Base-by-base conservation (phyloP, 2,329 filamentous ascomycete genomes). In the Epichloe uncinata region DNA sequence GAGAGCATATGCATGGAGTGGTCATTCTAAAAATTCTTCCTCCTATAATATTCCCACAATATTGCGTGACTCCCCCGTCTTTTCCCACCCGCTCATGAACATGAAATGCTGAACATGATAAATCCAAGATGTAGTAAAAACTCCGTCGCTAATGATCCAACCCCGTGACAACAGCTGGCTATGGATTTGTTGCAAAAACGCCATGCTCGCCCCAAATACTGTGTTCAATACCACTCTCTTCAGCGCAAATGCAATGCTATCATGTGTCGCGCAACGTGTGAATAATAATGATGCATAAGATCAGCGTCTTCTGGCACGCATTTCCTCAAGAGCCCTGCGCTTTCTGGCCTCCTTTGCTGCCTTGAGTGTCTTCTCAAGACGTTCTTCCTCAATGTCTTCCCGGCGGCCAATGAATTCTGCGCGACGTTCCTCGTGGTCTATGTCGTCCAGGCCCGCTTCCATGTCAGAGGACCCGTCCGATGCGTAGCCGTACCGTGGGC, bases 371-470 rank as follows among this genome's bases (percentile, higher is more conserved):
- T 72, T 75, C 63, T 85, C 83, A 41, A 84, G 73, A 3, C 71
- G 73, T 57, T 84, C 68, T 52, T 84, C 80, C 56, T 78, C 70
- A 16, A 76, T 70, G 57, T 90, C 86, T 61, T 90, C 86, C 44
- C 74, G 73, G 42, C 77, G 77, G 22, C 84, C 86, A 49, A 75
- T 71, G 33, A 69, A 66, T 52, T 82, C 75, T 2, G 85, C 83
- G 46, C 69, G 61, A 44, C 72, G 69, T 62, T 91, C 86, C 63
- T 91, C 86, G 36, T 75, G 69, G 53, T 88, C 84, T 48, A 90
- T 78, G 57, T 89, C 85, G 53, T 82, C 82, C 37, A 84, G 63
- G 35, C 84, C 84, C 2, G 84, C 86, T 63, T 89, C 85, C 83
- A 89, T 89, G 58, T 87, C 85, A 5, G 83, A 87, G 5, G 82